phyloP scores from a whole-genome alignment of 495 filamentous ascomycete species.

The Xanthoparmelia taractica region DNA sequence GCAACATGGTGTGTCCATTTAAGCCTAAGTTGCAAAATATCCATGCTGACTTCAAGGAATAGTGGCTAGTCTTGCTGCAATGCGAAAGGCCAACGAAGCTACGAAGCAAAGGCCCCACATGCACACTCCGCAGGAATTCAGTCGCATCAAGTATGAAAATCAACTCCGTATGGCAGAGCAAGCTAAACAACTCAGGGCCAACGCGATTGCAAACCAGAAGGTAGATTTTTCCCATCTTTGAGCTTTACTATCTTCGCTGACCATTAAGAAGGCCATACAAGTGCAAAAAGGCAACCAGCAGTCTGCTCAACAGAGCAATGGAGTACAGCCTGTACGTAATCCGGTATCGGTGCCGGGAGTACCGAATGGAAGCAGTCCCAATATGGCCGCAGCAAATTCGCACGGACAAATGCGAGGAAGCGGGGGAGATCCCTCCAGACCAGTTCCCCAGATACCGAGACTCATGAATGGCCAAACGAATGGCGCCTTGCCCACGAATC shows the following conservation, averaged over 20 bases:
- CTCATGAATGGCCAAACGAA: conserved; percentile 36
- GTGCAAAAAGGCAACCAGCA: conserved; percentile 41
- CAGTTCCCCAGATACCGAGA: conserved; percentile 35
- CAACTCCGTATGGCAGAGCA: conserved; percentile 71
- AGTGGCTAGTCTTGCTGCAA: conserved; percentile 58
- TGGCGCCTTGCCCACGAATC: conserved; percentile 44
- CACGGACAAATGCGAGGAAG: conserved; percentile 19
- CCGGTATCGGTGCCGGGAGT: conserved; percentile 26
- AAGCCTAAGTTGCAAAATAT: background rate
- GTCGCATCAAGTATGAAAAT: conserved; percentile 74
- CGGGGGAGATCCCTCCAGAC: conserved; percentile 30
- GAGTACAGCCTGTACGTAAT: conserved; percentile 28
- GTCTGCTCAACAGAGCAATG: conserved; percentile 36
- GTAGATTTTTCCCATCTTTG: conserved; percentile 35
- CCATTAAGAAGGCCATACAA: conserved; percentile 22
- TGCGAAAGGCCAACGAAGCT: conserved; percentile 62
- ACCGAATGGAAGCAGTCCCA: conserved; percentile 35
- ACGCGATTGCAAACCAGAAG: conserved; percentile 48
- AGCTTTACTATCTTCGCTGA: conserved; percentile 27
- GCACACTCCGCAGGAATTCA: conserved; percentile 80
- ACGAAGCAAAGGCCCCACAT: conserved; percentile 52
- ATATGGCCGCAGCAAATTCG: conserved; percentile 24
- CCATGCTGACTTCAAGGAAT: conserved; percentile 22
- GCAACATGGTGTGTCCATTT: conserved; percentile 54
- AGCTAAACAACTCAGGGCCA: conserved; percentile 59